Percentiles rank a stretch among this genome's conserved stretches.
Evolutionary conservation across 768 basidiomycete genomes (phyloP).

Genomic region (Phlegmacium glaucopus): DNA sequence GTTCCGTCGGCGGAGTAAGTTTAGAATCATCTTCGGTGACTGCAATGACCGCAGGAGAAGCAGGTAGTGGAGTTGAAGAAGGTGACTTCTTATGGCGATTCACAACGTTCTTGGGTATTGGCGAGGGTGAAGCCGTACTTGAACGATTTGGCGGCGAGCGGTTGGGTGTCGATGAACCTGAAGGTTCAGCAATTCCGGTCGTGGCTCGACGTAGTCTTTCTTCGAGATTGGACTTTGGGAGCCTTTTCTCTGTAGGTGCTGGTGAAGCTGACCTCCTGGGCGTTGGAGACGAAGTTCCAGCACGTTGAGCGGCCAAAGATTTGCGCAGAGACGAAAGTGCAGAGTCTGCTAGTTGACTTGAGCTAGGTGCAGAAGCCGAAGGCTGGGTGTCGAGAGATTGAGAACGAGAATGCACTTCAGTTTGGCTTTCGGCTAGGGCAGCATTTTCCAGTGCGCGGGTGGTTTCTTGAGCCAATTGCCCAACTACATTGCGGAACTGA

Average conservation of each 20-base stretch:
- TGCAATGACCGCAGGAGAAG: constrained; percentile 29
- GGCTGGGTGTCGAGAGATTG: constrained; percentile 29
- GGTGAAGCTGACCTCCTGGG: constrained; percentile 12
- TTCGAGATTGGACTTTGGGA: constrained; percentile 61
- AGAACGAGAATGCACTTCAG: constrained; percentile 25
- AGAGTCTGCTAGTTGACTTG: constrained; percentile 58
- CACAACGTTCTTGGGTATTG: constrained; percentile 13
- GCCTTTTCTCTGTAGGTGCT: constrained; percentile 8
- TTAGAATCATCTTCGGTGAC: constrained; percentile 6
- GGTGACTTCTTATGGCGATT: constrained; percentile 33
- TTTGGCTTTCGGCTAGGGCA: constrained; percentile 14
- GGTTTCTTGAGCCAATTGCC: constrained; percentile 56
- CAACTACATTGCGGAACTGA: constrained; percentile 70
- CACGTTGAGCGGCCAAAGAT: constrained; percentile 50
- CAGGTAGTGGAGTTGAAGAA: constrained; percentile 40
- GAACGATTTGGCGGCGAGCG: constrained; percentile 2
- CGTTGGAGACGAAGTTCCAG: constrained; percentile 31
- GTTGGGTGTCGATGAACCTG: constrained; percentile 21
- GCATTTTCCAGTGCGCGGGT: constrained; percentile 27
- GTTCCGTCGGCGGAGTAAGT: constrained; percentile 2
- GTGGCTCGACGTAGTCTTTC: constrained; percentile 70
- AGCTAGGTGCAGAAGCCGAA: constrained; percentile 35
- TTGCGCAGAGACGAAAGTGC: constrained; percentile 61
- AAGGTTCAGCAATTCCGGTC: constrained; percentile 55
- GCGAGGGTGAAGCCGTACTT: constrained; percentile 35